These are phyloP conservation scores for Fraxinus sp. DNA, from an alignment of 305 asterid genomes.

Conservation along the genomic window DNA sequence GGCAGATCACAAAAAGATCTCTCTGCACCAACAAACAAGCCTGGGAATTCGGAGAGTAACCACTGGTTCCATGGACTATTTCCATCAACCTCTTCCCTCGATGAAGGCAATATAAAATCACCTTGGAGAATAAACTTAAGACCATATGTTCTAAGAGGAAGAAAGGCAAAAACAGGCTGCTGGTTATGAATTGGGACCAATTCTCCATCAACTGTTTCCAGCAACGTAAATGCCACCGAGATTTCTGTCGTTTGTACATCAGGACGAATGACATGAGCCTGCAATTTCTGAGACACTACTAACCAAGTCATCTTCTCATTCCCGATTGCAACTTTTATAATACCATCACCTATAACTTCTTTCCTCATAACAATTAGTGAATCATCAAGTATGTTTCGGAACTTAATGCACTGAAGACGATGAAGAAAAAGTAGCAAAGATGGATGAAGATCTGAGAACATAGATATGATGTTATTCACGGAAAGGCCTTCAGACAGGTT, in stretches of 20 bases:
- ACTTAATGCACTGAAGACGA: conserved; percentile 81
- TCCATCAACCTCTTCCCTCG: conserved; percentile 96
- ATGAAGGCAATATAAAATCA: conserved; percentile 92
- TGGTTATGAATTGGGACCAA: conserved; percentile 65
- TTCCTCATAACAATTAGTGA: conserved; percentile 74
- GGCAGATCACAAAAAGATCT: conserved; percentile 79
- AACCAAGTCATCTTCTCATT: conserved; percentile 82
- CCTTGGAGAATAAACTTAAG: conserved; percentile 91
- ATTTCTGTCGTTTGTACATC: conserved; percentile 72
- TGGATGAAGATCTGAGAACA: conserved; percentile 91
- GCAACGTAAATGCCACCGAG: conserved; percentile 79
- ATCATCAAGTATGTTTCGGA: conserved; percentile 64
- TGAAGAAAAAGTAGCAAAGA: conserved; percentile 86
- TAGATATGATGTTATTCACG: conserved; percentile 62
- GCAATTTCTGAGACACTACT: conserved; percentile 72
- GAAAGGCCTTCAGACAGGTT: conserved; percentile 50
- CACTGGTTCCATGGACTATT: conserved; percentile 98
- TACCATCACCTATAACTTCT: conserved; percentile 70
- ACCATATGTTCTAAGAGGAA: conserved; percentile 91
- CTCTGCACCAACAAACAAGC: conserved; percentile 72
- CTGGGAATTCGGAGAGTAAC: conserved; percentile 84
- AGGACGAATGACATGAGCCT: conserved; percentile 55
- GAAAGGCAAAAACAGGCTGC: conserved; percentile 97
- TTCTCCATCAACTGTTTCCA: conserved; percentile 54
- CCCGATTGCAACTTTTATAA: conserved; percentile 64